Base-by-base conservation (phyloP, 306 rosid species). In the Begonia fuchsioides region DNA sequence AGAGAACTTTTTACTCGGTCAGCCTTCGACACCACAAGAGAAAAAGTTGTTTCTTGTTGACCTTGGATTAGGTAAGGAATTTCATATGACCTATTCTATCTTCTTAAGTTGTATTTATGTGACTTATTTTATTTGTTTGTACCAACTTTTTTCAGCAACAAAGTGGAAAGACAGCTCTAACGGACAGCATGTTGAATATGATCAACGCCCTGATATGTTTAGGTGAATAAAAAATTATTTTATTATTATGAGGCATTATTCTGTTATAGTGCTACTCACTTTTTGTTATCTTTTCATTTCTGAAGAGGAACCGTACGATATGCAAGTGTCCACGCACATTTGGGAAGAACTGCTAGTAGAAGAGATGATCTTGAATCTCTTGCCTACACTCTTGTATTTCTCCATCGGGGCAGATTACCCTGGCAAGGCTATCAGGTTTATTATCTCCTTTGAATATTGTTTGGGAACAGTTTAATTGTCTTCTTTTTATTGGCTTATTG, bases 321-420 rank as follows among this genome's bases (percentile, higher is more conserved):
- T 70, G 97, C 95, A 18, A 81, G 97, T 64, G 97, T 88, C 54
- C 97, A 88, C 66, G 97, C 95, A 50, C 97, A 88, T 59, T 61
- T 84, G 66, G 93, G 95, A 65, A 81, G 97, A 83, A 81, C 97
- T 59, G 90, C 97, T 39, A 84, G 95, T 54, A 78, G 95, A 81
- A 76, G 95, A 67, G 97, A 88, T 47, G 93, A 84, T 72, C 95
- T 88, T 47, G 93, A 88, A 67, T 88, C 97, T 49, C 93, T 88
- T 63, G 95, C 97, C 14, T 88, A 83, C 63, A 81, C 97, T 39
- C 90, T 88, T 35, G 76, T 84, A 52, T 88, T 88, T 58, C 97
- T 88, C 51, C 86, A 81, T 45, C 77, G 78, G 43, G 97, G 95
- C 54, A 74, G 86, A 72, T 71, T 88, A 69, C 93, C 95, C 9